A percentile compares a stretch with the other conserved stretches of the same genome.
Conservation (phyloP, 1,284 basidiomycete species). For the Naganishia liquefaciens region DNA sequence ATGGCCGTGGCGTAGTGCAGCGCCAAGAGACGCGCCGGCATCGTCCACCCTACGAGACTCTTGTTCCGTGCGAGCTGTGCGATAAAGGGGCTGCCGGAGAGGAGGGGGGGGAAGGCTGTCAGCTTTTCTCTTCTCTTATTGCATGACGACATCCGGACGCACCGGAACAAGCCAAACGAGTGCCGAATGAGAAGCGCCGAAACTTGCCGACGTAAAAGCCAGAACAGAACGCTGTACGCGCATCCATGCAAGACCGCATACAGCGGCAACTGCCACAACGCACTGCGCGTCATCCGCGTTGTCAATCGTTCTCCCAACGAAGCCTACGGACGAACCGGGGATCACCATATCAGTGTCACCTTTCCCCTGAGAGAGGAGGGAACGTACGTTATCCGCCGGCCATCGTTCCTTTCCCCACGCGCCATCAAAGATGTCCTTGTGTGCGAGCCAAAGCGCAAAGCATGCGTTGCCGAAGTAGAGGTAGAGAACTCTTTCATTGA, state of each 20-base stretch:
- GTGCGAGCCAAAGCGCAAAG: slow-evolving; percentile 25
- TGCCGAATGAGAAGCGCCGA: slow-evolving; percentile 17
- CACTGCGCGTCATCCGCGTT: slow-evolving; percentile 7
- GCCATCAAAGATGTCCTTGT: slow-evolving; percentile 31
- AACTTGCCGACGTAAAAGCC: slow-evolving; percentile 7
- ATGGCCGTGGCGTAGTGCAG: slow-evolving; percentile 25
- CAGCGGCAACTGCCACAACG: slow-evolving; percentile 17
- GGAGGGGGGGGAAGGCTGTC: no score
- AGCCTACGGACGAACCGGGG: slow-evolving; percentile 4
- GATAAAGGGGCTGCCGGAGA: slow-evolving; percentile 28
- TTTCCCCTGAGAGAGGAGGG: background rate
- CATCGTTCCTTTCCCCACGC: slow-evolving; percentile 29
- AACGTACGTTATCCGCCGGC: slow-evolving; percentile 28
- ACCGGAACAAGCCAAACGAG: slow-evolving; percentile 30
- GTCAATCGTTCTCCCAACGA: slow-evolving; percentile 22
- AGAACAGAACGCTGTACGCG: slow-evolving; percentile 16
- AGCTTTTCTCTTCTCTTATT: no score
- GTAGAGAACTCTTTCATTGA: slow-evolving; percentile 29
- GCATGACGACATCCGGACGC: background rate
- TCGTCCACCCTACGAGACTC: slow-evolving; percentile 11
- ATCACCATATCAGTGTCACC: background rate
- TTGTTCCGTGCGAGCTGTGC: slow-evolving; percentile 22
- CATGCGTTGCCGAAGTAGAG: slow-evolving; percentile 23
- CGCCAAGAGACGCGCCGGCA: slow-evolving; percentile 24
- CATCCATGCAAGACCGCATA: slow-evolving; percentile 5